Evolutionary conservation across 306 rosid species (phyloP), one percentile per base, ranked within the genome.

Genomic region (Quercus bicolor): DNA sequence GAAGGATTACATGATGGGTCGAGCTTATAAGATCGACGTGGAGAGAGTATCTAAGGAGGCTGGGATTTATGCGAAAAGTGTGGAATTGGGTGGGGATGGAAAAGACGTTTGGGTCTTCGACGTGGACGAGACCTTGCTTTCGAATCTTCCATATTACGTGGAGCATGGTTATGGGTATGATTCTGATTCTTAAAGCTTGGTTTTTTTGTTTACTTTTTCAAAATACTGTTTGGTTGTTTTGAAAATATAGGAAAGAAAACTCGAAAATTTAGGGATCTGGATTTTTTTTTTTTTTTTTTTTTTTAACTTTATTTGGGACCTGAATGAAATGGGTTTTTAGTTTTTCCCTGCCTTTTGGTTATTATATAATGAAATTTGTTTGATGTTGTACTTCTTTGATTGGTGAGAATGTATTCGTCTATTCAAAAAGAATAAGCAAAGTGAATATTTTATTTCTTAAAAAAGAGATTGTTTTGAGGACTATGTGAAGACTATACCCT

Each of bases 41-140:
- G 86, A 84, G 33, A 85, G 84, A 75, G 96, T 78, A n/a, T 83
- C 89, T 4, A 83, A 80, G 78, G 97, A 95, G 48, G 90, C 99
- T 2, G 82, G 2, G 51, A 62, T 68, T 40, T 91, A n/a, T 20
- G 99, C 93, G 0, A 85, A 74, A 83, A 87, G 72, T 80, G 80
- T 92, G 23, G 45, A 83, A 24, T 73, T 90, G 56, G 29, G 34
- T 8, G 89, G 78, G 11, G 98, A 95, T 85, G 98, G 96, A 2
- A 91, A 77, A 24, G 94, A 92, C 65, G 95, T 77, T 14, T 95
- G 98, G 98, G 37, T 95, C 78, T 95, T 95, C 24, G 98, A 95
- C 75, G 78, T 95, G 51, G 98, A 95, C 33, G 98, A 93, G 79
- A 95, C 98, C 3, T 70, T 92, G 18, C 92, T 93, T 75, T 95